Percentiles rank a stretch among this genome's conserved stretches.
Evolutionary conservation across 2,329 filamentous ascomycete species (phyloP).

Genomic region (Graphium sp.): DNA sequence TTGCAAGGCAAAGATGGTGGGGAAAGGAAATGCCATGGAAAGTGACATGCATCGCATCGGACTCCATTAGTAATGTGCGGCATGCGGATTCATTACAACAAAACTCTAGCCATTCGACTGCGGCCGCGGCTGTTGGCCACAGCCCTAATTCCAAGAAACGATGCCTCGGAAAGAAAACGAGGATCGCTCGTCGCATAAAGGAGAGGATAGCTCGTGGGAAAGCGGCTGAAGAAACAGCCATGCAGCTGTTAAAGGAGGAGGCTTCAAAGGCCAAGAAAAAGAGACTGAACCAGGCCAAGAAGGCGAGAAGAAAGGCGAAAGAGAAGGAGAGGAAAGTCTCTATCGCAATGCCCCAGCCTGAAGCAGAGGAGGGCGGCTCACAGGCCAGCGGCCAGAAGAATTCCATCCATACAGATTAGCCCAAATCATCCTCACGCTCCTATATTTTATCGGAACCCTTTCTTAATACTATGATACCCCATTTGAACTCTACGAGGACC

Average conservation of each 20-base stretch:
- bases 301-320: conserved; percentile 40
- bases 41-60: conserved; percentile 14
- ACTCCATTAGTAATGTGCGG: conserved; percentile 21
- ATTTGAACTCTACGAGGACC: no score
- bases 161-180: conserved; percentile 40
- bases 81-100: no score
- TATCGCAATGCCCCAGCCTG: conserved; percentile 11
- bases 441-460: no score
- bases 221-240: conserved; percentile 16
- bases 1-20: conserved; percentile 29
- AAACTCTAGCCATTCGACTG: no score
- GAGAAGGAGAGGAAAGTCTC: conserved; percentile 31
- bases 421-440: no score
- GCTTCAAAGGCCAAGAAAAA: conserved; percentile 41
- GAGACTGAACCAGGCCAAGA: conserved; percentile 41
- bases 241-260: conserved; percentile 28
- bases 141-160: no score
- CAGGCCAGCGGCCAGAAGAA: no score
- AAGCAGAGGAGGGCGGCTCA: conserved; percentile 20
- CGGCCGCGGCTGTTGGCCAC: no score
- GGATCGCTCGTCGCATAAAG: conserved; percentile 31
- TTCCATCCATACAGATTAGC: no score
- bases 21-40: conserved; percentile 45
- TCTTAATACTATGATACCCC: no score
- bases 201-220: conserved; percentile 21